Conservation (phyloP, 768 basidiomycete genomes). For the Psilocybe sp. region DNA sequence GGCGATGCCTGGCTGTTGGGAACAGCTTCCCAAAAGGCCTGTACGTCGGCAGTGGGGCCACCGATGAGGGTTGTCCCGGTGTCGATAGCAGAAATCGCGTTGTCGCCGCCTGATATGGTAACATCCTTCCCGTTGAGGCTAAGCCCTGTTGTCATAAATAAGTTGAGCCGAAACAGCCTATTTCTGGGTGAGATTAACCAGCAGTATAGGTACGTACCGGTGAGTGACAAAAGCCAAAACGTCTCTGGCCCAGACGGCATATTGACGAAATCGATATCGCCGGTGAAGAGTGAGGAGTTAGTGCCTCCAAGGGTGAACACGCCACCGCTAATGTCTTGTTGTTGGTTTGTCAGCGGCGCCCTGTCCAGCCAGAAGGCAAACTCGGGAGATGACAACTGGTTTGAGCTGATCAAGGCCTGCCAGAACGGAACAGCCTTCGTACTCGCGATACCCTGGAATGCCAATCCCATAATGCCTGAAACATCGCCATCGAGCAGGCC, state of each 20-base stretch:
- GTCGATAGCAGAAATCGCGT: constrained; percentile 74
- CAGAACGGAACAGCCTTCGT: constrained; percentile 62
- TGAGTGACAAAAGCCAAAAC: constrained; percentile 62
- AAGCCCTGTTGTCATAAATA: constrained; percentile 35
- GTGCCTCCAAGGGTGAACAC: constrained; percentile 70
- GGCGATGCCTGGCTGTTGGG: constrained; percentile 47
- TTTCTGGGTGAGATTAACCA: background rate
- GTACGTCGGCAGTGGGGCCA: constrained; percentile 59
- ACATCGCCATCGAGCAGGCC: constrained; percentile 44
- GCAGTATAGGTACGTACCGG: constrained; percentile 32
- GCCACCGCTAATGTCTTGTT: constrained; percentile 52
- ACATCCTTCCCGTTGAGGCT: constrained; percentile 55
- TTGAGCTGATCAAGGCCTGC: constrained; percentile 43
- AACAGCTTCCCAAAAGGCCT: constrained; percentile 60
- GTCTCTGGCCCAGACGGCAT: constrained; percentile 35
- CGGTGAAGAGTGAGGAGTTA: constrained; percentile 55
- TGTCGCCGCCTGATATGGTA: constrained; percentile 32
- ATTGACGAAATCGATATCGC: constrained; percentile 63
- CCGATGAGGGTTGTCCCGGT: constrained; percentile 92
- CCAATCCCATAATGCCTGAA: constrained; percentile 76
- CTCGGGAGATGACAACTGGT: constrained; percentile 44
- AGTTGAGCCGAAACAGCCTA: background rate
- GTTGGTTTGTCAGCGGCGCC: constrained; percentile 25
- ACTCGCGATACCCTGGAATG: constrained; percentile 54
- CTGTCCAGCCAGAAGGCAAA: constrained; percentile 67